Evolutionary conservation across 1,284 basidiomycete species (phyloP).

Genomic region (Ganoderma boninense): DNA sequence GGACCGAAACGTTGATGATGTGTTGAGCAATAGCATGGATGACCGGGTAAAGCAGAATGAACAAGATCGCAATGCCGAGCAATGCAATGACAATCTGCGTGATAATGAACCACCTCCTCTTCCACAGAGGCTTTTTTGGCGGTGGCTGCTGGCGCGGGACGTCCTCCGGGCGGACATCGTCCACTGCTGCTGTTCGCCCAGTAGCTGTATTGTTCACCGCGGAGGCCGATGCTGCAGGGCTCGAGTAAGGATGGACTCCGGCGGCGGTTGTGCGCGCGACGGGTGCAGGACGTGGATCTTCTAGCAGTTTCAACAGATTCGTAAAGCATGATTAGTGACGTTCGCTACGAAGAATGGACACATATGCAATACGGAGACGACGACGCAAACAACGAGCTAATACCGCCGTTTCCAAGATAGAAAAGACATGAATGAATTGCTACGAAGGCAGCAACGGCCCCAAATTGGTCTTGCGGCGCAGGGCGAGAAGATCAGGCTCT

Average conservation of each 20-base stretch:
- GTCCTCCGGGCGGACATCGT: constrained; percentile 25
- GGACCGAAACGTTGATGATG: constrained; percentile 60
- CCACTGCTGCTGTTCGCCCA: background rate
- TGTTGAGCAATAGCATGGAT: constrained; percentile 69
- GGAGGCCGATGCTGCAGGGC: constrained; percentile 21
- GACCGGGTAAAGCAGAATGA: constrained; percentile 72
- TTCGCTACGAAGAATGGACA: background rate
- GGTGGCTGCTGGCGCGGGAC: constrained; percentile 19
- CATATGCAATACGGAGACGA: background rate
- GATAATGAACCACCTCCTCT: constrained; percentile 57
- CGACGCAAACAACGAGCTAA: too few relatives aligned
- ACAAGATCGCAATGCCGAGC: constrained; percentile 66
- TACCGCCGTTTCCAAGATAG: too few relatives aligned
- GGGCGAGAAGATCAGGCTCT: background rate
- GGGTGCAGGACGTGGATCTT: constrained; percentile 13
- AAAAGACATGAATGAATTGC: background rate
- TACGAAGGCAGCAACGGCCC: background rate
- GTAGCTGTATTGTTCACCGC: constrained; percentile 9
- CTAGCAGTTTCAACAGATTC: constrained; percentile 6
- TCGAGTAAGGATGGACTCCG: constrained; percentile 26
- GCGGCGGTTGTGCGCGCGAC: constrained; percentile 25
- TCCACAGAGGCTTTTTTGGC: constrained; percentile 43
- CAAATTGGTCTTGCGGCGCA: background rate
- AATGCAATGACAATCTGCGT: constrained; percentile 46
- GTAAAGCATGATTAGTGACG: constrained; percentile 15